Evolutionary conservation across 176 grass and related monocot genomes (phyloP).

Genomic region (Oryza longistaminata): DNA sequence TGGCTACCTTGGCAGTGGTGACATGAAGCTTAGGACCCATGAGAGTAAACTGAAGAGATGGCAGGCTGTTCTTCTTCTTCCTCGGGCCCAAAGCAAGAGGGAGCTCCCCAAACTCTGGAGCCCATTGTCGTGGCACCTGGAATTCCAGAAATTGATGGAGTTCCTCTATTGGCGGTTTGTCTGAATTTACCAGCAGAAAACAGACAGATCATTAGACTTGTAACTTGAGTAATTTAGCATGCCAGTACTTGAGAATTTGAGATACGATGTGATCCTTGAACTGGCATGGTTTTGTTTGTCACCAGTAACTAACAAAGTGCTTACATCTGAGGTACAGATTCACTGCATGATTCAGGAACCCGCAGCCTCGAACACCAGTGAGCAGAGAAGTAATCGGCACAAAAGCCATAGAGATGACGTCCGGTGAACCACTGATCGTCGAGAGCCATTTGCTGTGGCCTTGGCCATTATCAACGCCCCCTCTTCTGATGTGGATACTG

Average conservation of each 20-base stretch:
- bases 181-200: slow-evolving; percentile 45
- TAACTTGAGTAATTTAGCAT: neutral
- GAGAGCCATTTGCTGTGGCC: slow-evolving; percentile 68
- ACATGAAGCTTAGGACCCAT: slow-evolving; percentile 80
- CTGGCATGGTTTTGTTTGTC: neutral
- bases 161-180: slow-evolving; percentile 93
- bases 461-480: slow-evolving; percentile 57
- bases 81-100: slow-evolving; percentile 64
- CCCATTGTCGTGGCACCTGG: slow-evolving; percentile 85
- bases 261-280: neutral
- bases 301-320: neutral
- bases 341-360: slow-evolving; percentile 75
- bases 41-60: slow-evolving; percentile 74
- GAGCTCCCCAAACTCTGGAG: slow-evolving; percentile 81
- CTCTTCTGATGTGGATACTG: slow-evolving; percentile 64
- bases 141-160: slow-evolving; percentile 82
- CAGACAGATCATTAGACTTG: neutral
- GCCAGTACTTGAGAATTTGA: neutral
- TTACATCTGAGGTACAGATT: slow-evolving; percentile 95
- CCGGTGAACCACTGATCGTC: slow-evolving; percentile 53
- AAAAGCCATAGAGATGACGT: slow-evolving; percentile 75
- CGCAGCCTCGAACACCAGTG: slow-evolving; percentile 60
- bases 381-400: slow-evolving; percentile 75
- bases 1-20: slow-evolving; percentile 56
- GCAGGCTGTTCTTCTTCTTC: slow-evolving; percentile 59